These are phyloP conservation scores for Quercus glauca DNA, from an alignment of 306 rosid species.

Conservation along the genomic window DNA sequence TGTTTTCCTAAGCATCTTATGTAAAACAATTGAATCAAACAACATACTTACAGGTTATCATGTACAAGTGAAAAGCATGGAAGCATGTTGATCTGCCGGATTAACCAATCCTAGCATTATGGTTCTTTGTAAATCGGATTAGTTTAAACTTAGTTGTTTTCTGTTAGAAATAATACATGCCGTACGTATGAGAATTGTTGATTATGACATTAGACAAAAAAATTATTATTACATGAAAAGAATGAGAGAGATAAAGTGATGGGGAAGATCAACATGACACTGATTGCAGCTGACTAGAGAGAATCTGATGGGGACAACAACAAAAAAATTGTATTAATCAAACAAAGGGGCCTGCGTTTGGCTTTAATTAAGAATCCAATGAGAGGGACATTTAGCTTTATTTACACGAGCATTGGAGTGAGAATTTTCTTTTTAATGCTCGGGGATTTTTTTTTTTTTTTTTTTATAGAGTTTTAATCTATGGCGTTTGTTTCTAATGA, in stretches of 20 bases:
- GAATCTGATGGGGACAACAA: not conserved
- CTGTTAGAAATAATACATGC: not conserved
- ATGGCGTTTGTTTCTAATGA: rapidly evolving
- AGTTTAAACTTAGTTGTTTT: not conserved
- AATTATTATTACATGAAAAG: not conserved
- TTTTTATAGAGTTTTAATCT: no score
- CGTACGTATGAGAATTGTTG: no score
- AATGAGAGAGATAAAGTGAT: not conserved
- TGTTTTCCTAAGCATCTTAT: no score
- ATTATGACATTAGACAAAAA: not conserved
- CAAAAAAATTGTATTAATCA: not conserved
- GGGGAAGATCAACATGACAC: not conserved
- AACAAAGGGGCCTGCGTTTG: not conserved
- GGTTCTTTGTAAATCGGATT: not conserved
- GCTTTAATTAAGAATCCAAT: not conserved
- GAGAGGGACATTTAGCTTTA: not conserved
- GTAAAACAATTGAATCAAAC: no score
- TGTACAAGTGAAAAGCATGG: not conserved
- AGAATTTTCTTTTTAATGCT: no score
- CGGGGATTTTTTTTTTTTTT: no score
- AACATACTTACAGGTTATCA: no score
- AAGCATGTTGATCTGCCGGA: not conserved
- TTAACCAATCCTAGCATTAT: not conserved
- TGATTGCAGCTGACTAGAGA: not conserved
- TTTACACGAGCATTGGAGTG: no score